Evolutionary conservation across 192 early-diverging fungal genomes (phyloP), one percentile per base, ranked within the genome.

Genomic region (Podila minutissima): DNA sequence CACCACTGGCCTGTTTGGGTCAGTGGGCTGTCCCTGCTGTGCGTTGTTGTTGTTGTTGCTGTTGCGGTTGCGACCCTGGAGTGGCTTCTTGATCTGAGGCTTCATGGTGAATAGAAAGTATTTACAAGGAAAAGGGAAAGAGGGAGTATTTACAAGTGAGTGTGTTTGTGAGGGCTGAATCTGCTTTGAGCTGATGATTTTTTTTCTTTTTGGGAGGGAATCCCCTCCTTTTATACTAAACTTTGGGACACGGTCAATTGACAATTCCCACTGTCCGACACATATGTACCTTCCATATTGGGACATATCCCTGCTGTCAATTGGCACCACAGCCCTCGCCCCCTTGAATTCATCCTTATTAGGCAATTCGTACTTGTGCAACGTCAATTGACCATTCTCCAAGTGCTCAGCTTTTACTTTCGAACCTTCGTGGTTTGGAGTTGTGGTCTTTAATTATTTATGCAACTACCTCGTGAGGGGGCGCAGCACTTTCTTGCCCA

Each of bases 51-150:
- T 58, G 38, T 32, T 61, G 31, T 48, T 65, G 41, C 24, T 58
- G 38, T 32, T 61, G 22, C 77, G 70, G 53, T 81, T 69, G 57
- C 77, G 77, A 29, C 77, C 69, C 53, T 72, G 71, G 37, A 81
- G 77, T 11, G 77, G 77, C 53, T 81, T 81, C 71, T 73, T 81
- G 46, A 59, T 63, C 22, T 72, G 70, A 5, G 76, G 76, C 51
- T 79, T 79, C 76, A 79, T 77, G 50, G 31, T 62, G 37, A 33
- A 33, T 15, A 33, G 9, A 19, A 20, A 33, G 50, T 46, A 28
- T 20, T 26, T 57, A 31, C 12, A 61, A 55, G 41, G 24, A 33
- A 22, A 31, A 19, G 5, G 53, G 50, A 37, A 22, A 8, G 66
- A 24, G 11, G 2, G 24, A 22, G 66, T 55, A 37, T 67, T 20